Conservation (phyloP, 352 stramenopile species). For the Pythium diclinum region DNA sequence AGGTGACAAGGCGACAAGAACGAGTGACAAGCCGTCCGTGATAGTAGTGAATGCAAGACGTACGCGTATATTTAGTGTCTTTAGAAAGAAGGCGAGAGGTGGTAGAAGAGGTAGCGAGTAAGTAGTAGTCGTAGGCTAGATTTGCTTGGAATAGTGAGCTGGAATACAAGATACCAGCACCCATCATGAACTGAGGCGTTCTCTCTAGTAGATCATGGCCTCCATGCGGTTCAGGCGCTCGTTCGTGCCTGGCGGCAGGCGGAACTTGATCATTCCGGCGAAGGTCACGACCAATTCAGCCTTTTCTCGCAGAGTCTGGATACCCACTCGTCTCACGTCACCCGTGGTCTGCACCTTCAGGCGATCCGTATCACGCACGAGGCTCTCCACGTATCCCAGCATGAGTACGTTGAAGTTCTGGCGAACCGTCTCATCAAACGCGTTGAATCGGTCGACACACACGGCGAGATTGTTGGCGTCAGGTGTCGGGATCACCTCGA, state of each 20-base stretch:
- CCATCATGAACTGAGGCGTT: background rate
- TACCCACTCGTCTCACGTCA: constrained; percentile 42
- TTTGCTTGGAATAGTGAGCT: constrained; percentile 1
- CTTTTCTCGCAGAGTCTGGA: constrained; percentile 63
- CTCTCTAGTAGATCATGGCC: constrained; percentile 79
- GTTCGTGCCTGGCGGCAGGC: constrained; percentile 73
- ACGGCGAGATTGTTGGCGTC: constrained; percentile 53
- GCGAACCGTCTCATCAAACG: constrained; percentile 75
- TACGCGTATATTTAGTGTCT: constrained; percentile 19
- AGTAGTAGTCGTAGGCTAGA: constrained; percentile 1
- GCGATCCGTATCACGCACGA: constrained; percentile 78
- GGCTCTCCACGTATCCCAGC: constrained; percentile 85
- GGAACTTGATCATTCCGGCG: constrained; percentile 88
- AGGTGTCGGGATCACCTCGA: constrained; percentile 68
- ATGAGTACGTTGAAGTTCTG: constrained; percentile 85
- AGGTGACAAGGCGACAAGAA: background rate
- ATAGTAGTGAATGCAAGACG: constrained; percentile 6
- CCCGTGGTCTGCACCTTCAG: constrained; percentile 66
- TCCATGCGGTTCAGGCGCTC: constrained; percentile 86
- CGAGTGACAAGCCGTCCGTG: background rate
- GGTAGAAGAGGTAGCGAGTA: background rate
- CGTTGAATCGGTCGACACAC: constrained; percentile 81
- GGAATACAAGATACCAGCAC: background rate
- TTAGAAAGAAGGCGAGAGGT: background rate
- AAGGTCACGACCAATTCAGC: constrained; percentile 85